A percentile compares a stretch with the other conserved stretches of the same genome.
phyloP scores from a whole-genome alignment of 108 stramenopile species.

The Stephanodiscus minutulus region DNA sequence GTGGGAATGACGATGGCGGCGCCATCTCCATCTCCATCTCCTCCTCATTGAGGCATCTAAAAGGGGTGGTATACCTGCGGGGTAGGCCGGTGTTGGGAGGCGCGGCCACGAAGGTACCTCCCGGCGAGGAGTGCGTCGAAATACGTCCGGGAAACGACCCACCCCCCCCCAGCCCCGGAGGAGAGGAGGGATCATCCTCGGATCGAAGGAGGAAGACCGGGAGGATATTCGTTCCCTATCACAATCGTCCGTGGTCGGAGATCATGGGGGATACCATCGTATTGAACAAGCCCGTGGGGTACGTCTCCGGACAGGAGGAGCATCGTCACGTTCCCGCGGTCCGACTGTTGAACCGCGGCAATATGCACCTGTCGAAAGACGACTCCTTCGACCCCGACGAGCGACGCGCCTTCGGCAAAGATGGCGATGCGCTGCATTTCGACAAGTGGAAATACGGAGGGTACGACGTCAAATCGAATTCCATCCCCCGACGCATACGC shows the following conservation, averaged over 20 bases:
- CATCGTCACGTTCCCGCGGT: constrained; percentile 60
- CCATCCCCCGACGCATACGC: constrained; percentile 13
- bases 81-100: constrained; percentile 44
- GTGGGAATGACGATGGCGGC: not conserved
- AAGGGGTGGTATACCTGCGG: constrained; percentile 37
- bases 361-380: constrained; percentile 15
- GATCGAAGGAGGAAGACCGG: no score
- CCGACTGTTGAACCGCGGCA: constrained; percentile 53
- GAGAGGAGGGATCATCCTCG: no score
- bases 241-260: constrained; percentile 32
- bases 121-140: constrained; percentile 30
- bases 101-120: constrained; percentile 55
- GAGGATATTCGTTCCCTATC: constrained; percentile 27
- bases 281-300: constrained; percentile 82
- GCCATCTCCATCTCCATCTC: no score
- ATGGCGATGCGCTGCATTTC: constrained; percentile 21
- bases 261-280: constrained; percentile 58
- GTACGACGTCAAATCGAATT: constrained; percentile 7
- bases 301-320: constrained; percentile 78
- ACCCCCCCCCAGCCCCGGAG: not conserved
- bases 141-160: constrained; percentile 31
- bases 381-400: not conserved
- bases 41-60: constrained; percentile 10
- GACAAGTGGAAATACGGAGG: constrained; percentile 23
- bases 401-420: constrained; percentile 8